Base-by-base conservation (phyloP, 805 yeast genomes). In the Hanseniaspora valbyensis region DNA sequence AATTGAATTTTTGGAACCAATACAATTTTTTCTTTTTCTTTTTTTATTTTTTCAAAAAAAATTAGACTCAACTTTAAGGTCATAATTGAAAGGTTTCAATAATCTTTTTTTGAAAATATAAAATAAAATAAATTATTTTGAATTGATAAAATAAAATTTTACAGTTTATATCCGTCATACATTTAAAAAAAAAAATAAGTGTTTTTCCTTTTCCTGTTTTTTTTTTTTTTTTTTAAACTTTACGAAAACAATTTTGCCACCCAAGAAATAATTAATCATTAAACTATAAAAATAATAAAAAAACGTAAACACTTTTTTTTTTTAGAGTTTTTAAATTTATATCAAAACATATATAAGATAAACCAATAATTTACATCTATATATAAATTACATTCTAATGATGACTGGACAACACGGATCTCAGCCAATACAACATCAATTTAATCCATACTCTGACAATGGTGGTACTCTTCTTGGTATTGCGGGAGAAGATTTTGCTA, bases 391-490 rank as follows among this genome's bases (percentile, higher is more conserved):
- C n/a, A n/a, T n/a, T n/a, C n/a, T n/a, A n/a, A n/a, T n/a, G 26
- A 46, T 46, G 50, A 36, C 42, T 37, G 44, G 39, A 9, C 50
- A 46, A 28, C 16, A 39, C 39, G 36, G 44, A 8, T n/a, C n/a
- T 26, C 44, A 51, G 30, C 96, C 96, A 54, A 87, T 88, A 63
- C 95, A 88, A 65, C 95, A 89, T 66, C 75, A 83, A 65, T 88
- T 88, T 70, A 87, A 88, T 63, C 96, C 96, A 34, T 88, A 88
- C 70, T 71, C 90, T 28, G 95, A 89, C 67, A 87, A 89, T 60
- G 98, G 98, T 59, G 98, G 98, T 61, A 90, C 97, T 7, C 89
- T 90, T 50, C 70, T 92, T 58, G 98, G 97, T 49, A 92, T 92
- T 67, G 96, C 98, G 1, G 98, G 98, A 45, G 85, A 87, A 65